Evolutionary conservation across 2,329 filamentous ascomycete species (phyloP).

Genomic region (Aspergillus sojae): DNA sequence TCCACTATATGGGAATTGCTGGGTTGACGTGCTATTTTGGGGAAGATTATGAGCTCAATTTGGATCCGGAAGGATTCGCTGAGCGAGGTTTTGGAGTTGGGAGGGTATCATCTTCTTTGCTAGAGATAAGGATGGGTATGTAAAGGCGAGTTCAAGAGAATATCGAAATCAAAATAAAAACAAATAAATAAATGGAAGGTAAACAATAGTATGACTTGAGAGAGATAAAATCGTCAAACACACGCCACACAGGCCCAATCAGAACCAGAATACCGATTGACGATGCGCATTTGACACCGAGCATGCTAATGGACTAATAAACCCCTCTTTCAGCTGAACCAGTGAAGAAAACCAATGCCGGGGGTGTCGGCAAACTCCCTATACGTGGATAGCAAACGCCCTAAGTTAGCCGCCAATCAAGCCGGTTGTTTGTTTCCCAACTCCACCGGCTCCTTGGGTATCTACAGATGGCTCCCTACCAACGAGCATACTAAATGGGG

Average conservation of each 20-base stretch:
- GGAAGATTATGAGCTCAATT: neutral
- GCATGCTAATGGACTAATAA: neutral
- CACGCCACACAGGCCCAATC: neutral
- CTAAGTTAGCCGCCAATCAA: neutral
- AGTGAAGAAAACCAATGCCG: neutral
- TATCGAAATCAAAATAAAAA: too few relatives aligned
- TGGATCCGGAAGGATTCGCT: neutral
- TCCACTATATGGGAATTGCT: neutral
- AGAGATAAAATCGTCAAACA: neutral
- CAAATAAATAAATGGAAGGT: neutral
- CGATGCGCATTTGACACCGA: neutral
- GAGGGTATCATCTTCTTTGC: neutral
- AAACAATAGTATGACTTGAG: neutral
- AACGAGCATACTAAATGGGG: neutral
- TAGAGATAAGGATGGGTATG: neutral
- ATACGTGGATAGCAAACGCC: slow-evolving; percentile 2
- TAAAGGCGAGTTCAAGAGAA: too few relatives aligned
- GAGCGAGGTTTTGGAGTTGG: neutral
- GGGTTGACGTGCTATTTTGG: neutral
- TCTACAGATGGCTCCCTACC: neutral
- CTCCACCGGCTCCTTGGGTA: neutral
- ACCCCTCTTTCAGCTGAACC: neutral
- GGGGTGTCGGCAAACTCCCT: neutral
- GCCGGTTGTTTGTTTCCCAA: neutral
- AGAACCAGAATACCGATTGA: neutral